Percentiles rank a stretch among this genome's conserved stretches.
These are phyloP conservation scores for Bacidia gigantensis DNA, from an alignment of 495 filamentous ascomycete species.

Conservation along the genomic window DNA sequence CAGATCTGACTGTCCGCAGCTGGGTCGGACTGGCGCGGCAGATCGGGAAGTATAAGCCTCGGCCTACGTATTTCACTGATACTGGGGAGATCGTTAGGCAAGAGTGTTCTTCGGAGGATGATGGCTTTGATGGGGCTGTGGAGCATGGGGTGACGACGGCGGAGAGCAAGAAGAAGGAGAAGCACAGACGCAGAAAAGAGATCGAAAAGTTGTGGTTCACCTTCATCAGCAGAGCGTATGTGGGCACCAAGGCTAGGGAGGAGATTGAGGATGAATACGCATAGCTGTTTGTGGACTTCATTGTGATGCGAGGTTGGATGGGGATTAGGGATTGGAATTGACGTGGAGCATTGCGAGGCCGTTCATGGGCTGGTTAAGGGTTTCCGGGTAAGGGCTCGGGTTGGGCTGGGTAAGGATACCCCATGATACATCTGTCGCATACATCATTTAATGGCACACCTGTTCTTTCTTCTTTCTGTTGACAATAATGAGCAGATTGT, in stretches of 20 bases:
- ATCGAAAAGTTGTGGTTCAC: conserved; percentile 53
- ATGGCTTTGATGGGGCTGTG: conserved; percentile 12
- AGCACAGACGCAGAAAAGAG: conserved; percentile 27
- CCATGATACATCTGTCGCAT: too few species aligned
- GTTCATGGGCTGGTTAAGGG: too few species aligned
- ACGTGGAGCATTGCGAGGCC: too few species aligned
- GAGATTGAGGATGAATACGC: conserved; percentile 36
- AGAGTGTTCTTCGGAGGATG: conserved; percentile 15
- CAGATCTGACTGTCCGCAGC: conserved; percentile 75
- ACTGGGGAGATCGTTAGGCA: conserved; percentile 16
- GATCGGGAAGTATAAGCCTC: conserved; percentile 47
- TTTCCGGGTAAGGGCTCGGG: too few species aligned
- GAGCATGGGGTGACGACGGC: too few species aligned
- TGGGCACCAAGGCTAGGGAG: conserved; percentile 49
- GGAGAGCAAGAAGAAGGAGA: conserved; percentile 32
- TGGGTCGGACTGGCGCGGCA: conserved; percentile 63
- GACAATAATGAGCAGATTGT: too few species aligned
- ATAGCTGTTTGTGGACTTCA: too few species aligned
- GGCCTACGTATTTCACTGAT: conserved; percentile 11
- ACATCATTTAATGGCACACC: too few species aligned
- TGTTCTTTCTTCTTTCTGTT: too few species aligned
- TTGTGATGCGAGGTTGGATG: too few species aligned
- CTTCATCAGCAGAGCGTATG: conserved; percentile 69
- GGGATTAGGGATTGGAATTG: too few species aligned
- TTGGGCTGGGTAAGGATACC: too few species aligned